phyloP scores from a whole-genome alignment of 805 yeast species.

The Metschnikowia gruessii region DNA sequence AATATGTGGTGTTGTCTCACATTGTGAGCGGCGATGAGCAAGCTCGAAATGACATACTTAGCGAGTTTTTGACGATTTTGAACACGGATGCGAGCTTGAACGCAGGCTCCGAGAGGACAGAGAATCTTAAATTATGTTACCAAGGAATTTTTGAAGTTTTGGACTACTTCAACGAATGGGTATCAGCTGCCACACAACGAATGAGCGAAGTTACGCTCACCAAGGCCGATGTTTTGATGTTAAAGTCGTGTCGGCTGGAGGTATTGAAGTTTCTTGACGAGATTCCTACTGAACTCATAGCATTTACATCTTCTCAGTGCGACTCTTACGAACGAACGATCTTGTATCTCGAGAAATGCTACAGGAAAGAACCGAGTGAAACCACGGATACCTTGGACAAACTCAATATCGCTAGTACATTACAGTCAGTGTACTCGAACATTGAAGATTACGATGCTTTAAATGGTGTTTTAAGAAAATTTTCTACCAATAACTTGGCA shows the following conservation, averaged over 20 bases:
- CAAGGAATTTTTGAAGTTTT: constrained; percentile 73
- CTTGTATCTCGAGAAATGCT: constrained; percentile 76
- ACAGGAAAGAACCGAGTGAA: constrained; percentile 35
- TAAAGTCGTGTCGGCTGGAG: constrained; percentile 27
- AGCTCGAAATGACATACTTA: constrained; percentile 43
- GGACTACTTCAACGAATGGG: constrained; percentile 84
- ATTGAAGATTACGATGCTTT: constrained; percentile 88
- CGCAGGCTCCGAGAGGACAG: constrained; percentile 49
- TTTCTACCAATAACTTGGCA: constrained; percentile 65
- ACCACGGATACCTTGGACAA: constrained; percentile 28
- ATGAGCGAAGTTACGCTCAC: constrained; percentile 24
- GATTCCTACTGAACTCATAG: constrained; percentile 69
- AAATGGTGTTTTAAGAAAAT: constrained; percentile 76
- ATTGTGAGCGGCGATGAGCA: constrained; percentile 46
- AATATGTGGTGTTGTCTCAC: constrained; percentile 68
- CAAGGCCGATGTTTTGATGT: constrained; percentile 18
- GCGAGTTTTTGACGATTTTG: constrained; percentile 62
- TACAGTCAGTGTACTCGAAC: constrained; percentile 81
- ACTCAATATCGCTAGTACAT: constrained; percentile 42
- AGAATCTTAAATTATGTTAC: constrained; percentile 60
- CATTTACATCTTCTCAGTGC: constrained; percentile 76
- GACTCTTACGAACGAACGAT: constrained; percentile 86
- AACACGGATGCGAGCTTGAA: constrained; percentile 38
- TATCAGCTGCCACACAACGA: constrained; percentile 36
- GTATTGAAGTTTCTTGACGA: constrained; percentile 49